phyloP scores from a whole-genome alignment of 371 early-diverging fungal genomes.

The Lichtheimia ornata region DNA sequence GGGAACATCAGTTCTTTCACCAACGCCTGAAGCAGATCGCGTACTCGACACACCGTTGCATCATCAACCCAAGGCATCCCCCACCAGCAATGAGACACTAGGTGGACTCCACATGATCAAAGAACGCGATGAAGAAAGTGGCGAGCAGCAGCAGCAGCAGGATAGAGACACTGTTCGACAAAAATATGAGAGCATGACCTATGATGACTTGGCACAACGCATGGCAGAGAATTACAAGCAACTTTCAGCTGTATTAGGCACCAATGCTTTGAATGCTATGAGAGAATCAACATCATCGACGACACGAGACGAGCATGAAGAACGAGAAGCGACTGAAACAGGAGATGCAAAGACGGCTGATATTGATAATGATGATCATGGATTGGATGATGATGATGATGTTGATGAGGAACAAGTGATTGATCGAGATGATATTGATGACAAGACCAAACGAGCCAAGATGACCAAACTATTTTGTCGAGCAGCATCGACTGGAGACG shows the following conservation, averaged over 20 bases:
- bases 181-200: conserved; percentile 49
- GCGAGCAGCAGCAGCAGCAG: conserved; percentile 1
- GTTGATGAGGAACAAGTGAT: conserved; percentile 14
- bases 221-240: conserved; percentile 48
- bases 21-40: conserved; percentile 13
- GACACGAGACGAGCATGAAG: conserved; percentile 9
- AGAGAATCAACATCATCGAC: conserved; percentile 17
- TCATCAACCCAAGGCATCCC: conserved; percentile 12
- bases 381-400: conserved; percentile 11
- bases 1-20: conserved; percentile 21
- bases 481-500: conserved; percentile 86
- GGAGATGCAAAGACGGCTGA: not conserved
- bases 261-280: conserved; percentile 9
- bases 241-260: conserved; percentile 36
- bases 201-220: conserved; percentile 44
- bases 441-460: conserved; percentile 46
- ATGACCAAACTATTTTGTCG: conserved; percentile 56
- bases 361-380: conserved; percentile 3
- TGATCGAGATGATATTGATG: conserved; percentile 22
- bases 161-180: conserved; percentile 18
- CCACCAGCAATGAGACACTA: conserved; percentile 3
- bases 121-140: conserved; percentile 25
- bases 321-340: conserved; percentile 4
- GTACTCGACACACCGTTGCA: conserved; percentile 17
- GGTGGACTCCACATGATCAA: conserved; percentile 23